phyloP scores from a whole-genome alignment of 495 filamentous ascomycete species.

The Elaphomyces granulatus region DNA sequence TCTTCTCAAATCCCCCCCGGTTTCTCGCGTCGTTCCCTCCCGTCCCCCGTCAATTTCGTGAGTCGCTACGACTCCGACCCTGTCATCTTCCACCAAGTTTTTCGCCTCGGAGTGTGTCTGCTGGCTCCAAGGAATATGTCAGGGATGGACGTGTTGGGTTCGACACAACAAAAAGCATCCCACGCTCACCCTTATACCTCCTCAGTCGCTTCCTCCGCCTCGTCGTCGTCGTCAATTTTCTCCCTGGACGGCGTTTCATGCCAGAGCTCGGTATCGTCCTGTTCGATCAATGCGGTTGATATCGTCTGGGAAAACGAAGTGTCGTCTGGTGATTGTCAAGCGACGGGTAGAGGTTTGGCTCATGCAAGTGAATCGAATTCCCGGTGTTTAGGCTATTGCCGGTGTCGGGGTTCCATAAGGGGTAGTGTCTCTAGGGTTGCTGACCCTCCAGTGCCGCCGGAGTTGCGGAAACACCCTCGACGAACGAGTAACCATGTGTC shows the following conservation, averaged over 20 bases:
- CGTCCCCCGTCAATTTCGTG: too few relatives aligned
- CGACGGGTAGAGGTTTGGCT: slow-evolving; percentile 13
- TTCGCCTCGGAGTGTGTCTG: slow-evolving; percentile 3
- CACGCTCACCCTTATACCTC: slow-evolving; percentile 46
- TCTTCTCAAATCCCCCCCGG: slow-evolving; percentile 28
- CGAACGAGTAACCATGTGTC: slow-evolving; percentile 43
- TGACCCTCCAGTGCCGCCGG: slow-evolving; percentile 40
- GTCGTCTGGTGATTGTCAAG: slow-evolving; percentile 14
- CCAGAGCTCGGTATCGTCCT: slow-evolving; percentile 38
- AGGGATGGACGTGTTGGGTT: slow-evolving; percentile 36
- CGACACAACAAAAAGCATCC: slow-evolving; percentile 26
- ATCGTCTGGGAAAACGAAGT: slow-evolving; percentile 36
- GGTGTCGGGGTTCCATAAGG: slow-evolving; percentile 17
- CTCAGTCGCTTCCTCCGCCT: slow-evolving; percentile 54
- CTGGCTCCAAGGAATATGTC: slow-evolving; percentile 28
- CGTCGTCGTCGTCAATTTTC: slow-evolving; percentile 65
- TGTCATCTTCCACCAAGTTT: slow-evolving; percentile 7
- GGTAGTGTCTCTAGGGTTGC: slow-evolving; percentile 16
- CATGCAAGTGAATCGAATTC: slow-evolving; percentile 8
- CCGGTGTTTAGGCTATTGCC: slow-evolving; percentile 5
- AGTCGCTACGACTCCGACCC: too few relatives aligned
- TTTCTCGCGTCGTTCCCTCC: slow-evolving; percentile 19
- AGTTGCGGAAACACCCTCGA: slow-evolving; percentile 69
- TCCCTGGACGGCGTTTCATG: slow-evolving; percentile 55
- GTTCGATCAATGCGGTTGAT: slow-evolving; percentile 30